Percentiles rank a stretch among this genome's conserved stretches.
Conservation (phyloP, 2,329 filamentous ascomycete species). For the Moelleriella libera region DNA sequence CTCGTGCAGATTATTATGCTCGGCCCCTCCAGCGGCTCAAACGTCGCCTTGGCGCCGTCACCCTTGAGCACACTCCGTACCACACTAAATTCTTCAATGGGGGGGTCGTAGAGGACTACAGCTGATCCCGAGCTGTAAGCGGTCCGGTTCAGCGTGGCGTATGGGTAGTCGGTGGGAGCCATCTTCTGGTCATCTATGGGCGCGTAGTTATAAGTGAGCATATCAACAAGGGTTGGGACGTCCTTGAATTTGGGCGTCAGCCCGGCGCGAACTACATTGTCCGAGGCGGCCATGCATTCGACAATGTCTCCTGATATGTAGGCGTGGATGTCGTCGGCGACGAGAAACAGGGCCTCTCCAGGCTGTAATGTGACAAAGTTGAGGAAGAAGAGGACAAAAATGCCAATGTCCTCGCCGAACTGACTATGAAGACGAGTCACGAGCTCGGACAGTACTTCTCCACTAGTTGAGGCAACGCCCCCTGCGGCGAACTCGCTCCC, state of each 20-base stretch:
- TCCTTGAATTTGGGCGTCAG: constrained; percentile 99
- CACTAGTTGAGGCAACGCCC: constrained; percentile 52
- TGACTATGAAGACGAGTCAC: constrained; percentile 65
- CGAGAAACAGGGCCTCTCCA: constrained; percentile 90
- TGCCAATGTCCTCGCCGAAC: constrained; percentile 80
- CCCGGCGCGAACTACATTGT: constrained; percentile 94
- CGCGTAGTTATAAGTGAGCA: constrained; percentile 91
- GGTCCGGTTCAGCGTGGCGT: constrained; percentile 64
- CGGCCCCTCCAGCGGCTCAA: constrained; percentile 75
- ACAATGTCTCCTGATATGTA: constrained; percentile 91
- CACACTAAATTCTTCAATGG: constrained; percentile 92
- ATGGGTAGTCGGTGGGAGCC: constrained; percentile 71
- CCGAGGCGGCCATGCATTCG: constrained; percentile 98
- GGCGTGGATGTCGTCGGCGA: constrained; percentile 93
- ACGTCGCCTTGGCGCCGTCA: constrained; percentile 67
- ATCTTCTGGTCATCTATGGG: constrained; percentile 95
- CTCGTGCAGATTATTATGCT: constrained; percentile 86
- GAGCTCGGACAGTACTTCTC: constrained; percentile 61
- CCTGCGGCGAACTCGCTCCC: constrained; percentile 61
- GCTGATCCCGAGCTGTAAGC: constrained; percentile 68
- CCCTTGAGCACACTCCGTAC: constrained; percentile 63
- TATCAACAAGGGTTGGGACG: constrained; percentile 71
- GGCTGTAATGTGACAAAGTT: constrained; percentile 83
- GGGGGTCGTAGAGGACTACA: constrained; percentile 74
- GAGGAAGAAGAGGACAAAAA: constrained; percentile 94